Evolutionary conservation across 1,284 basidiomycete species (phyloP), one percentile per base, ranked within the genome.

Genomic region (Trichosporon sp.): DNA sequence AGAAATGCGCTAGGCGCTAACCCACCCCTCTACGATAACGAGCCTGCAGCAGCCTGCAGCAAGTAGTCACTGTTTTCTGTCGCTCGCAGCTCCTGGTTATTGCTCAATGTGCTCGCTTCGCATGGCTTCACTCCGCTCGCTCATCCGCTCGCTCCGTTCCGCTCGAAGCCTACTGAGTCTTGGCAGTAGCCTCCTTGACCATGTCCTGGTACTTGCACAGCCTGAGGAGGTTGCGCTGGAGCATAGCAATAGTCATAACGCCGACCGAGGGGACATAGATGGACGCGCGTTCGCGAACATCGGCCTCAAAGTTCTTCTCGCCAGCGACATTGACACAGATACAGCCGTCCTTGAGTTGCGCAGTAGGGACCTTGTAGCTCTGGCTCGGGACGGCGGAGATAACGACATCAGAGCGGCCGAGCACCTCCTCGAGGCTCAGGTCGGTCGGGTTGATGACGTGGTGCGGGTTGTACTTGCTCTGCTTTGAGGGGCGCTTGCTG

Each of bases 171-270:
- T 36, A 36, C 9, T 14, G 16, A 5, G 13, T 21, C 40, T 44
- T 44, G 40, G 40, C 19, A 8, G n/a, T 23, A 10, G 31, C 36
- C 23, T 16, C 56, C 61, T 70, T 74, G 59, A 75, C 71, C 69
- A 81, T 80, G 71, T 82, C 83, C 62, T 83, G 84, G 75, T 91
- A 92, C 65, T 85, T 84, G 73, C 87, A 87, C 72, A 92, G 80
- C 56, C 90, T 88, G 74, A 91, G 79, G 60, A 99, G 78, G 80
- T 98, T 99, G 62, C 95, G 86, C 77, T 98, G 86, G 33, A 99
- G 85, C 92, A 99, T 96, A 73, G 94, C 84, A 70, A 97, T 96
- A 1, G 95, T 99, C 67, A 95, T 91, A 82, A 96, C 96, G 44
- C 95, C 95, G 29, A 99, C 92, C 3, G 92, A 89, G 14, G 95